These are phyloP conservation scores for Pelargonium hybrid DNA, from an alignment of 441 rosid genomes.

Conservation along the genomic window DNA sequence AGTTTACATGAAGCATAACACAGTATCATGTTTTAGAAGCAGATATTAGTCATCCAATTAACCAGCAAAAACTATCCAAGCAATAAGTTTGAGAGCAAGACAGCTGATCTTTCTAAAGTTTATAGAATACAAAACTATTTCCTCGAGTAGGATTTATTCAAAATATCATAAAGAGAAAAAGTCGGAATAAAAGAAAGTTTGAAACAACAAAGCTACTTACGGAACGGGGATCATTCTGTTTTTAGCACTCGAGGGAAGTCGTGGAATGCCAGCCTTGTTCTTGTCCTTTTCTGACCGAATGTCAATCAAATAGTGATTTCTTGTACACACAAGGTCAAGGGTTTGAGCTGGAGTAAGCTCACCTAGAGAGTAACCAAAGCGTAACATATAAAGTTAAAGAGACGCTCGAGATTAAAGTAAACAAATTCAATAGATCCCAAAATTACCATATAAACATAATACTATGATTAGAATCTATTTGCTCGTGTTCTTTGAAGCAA, in stretches of 20 bases:
- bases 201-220: constrained; percentile 34
- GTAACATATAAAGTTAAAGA: background rate
- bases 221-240: constrained; percentile 64
- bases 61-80: background rate
- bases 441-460: background rate
- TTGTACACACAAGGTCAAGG: constrained; percentile 47
- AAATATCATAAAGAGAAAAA: no score
- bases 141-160: no score
- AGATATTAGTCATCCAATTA: no score
- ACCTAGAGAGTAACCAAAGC: constrained; percentile 31
- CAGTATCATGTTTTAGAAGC: no score
- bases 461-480: no score
- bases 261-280: constrained; percentile 70
- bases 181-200: constrained; percentile 8
- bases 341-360: constrained; percentile 79
- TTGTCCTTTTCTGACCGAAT: constrained; percentile 88
- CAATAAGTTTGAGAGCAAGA: no score
- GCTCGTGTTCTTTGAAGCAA: background rate
- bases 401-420: background rate
- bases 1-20: no score
- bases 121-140: no score
- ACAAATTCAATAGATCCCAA: background rate
- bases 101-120: no score
- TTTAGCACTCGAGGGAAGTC: constrained; percentile 75
- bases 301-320: constrained; percentile 55